These are phyloP conservation scores for Acacia confusa DNA, from an alignment of 306 rosid species.

Conservation along the genomic window DNA sequence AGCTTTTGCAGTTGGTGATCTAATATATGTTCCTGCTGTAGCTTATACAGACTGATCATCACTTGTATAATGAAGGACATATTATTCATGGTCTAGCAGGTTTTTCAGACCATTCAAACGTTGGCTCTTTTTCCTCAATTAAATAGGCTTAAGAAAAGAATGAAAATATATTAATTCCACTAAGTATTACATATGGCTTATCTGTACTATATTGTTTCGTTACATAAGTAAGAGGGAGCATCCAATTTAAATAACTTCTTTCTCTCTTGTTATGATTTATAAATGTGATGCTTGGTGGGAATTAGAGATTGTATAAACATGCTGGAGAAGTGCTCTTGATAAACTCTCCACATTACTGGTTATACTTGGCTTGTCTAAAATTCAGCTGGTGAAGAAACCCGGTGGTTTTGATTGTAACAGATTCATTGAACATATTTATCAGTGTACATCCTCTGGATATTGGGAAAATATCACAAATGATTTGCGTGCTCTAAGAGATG, in stretches of 20 bases:
- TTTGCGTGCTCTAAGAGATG: constrained; percentile 2
- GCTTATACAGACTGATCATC: neutral
- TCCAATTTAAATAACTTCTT: neutral
- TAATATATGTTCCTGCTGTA: neutral
- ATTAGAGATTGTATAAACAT: constrained; percentile 18
- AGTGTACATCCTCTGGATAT: neutral
- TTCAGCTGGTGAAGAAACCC: constrained; percentile 2
- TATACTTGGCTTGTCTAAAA: constrained; percentile 10
- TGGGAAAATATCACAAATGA: neutral
- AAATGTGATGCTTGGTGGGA: constrained; percentile 8
- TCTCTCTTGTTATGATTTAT: neutral
- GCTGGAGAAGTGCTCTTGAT: constrained; percentile 9
- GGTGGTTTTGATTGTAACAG: neutral
- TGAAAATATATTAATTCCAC: neutral
- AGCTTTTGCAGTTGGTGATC: constrained; percentile 1
- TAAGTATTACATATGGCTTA: neutral
- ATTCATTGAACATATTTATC: neutral
- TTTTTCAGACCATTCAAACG: neutral
- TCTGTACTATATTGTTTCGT: constrained; percentile 14
- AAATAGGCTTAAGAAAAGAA: neutral
- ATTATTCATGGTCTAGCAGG: neutral
- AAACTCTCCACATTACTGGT: neutral
- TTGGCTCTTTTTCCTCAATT: neutral
- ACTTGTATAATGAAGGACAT: neutral
- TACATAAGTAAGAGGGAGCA: neutral